Evolutionary conservation across 768 basidiomycete genomes (phyloP).

Genomic region (Boletus rufocinnamomeus): DNA sequence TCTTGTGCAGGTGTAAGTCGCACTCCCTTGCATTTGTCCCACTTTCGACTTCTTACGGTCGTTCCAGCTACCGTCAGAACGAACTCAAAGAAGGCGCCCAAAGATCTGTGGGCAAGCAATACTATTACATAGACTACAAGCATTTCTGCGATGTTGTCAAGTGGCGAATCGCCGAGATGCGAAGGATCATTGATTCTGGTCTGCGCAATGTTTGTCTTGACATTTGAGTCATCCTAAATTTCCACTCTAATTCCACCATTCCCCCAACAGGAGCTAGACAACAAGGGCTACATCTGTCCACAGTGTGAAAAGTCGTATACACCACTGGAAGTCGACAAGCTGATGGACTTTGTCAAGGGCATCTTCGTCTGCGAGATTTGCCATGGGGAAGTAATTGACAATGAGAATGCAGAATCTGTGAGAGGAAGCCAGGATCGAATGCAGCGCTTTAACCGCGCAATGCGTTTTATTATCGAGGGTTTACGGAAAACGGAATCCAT

Average conservation of each 20-base stretch:
- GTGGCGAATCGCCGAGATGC: slow-evolving; percentile 94
- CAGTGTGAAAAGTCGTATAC: slow-evolving; percentile 83
- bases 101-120: slow-evolving; percentile 84
- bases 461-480: slow-evolving; percentile 83
- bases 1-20: slow-evolving; percentile 72
- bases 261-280: slow-evolving; percentile 78
- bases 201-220: slow-evolving; percentile 73
- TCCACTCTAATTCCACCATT: not conserved
- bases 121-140: slow-evolving; percentile 96
- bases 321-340: slow-evolving; percentile 79
- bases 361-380: slow-evolving; percentile 88
- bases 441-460: slow-evolving; percentile 92
- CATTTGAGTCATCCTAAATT: not conserved
- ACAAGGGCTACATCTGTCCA: slow-evolving; percentile 97
- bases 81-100: slow-evolving; percentile 90
- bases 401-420: slow-evolving; percentile 86
- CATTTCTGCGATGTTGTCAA: slow-evolving; percentile 97
- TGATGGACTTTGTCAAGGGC: slow-evolving; percentile 71
- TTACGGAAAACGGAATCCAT: slow-evolving; percentile 88
- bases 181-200: slow-evolving; percentile 83
- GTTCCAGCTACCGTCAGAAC: slow-evolving; percentile 78
- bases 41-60: slow-evolving; percentile 1
- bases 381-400: slow-evolving; percentile 82
- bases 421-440: slow-evolving; percentile 89
- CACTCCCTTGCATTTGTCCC: not conserved